phyloP scores from a whole-genome alignment of 192 early-diverging fungal genomes.

The Backusella morwellensis region DNA sequence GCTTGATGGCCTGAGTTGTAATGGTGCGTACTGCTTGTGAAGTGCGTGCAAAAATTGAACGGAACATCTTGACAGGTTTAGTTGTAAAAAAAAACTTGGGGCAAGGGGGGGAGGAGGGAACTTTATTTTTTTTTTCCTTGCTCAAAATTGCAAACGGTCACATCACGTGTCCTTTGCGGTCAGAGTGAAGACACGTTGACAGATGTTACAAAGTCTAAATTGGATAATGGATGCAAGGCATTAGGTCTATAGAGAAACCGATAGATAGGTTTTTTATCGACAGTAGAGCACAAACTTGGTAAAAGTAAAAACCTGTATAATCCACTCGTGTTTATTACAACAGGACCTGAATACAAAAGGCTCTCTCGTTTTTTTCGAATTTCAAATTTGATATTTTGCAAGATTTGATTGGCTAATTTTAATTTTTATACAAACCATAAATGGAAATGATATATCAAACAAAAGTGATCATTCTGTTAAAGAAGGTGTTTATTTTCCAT shows the following conservation, averaged over 20 bases:
- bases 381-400: not conserved
- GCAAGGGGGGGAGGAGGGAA: not conserved
- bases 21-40: conserved; percentile 5
- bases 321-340: not conserved
- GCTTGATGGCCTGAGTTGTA: conserved; percentile 19
- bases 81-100: not conserved
- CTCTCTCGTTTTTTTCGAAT: not conserved
- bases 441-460: not conserved
- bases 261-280: too few relatives aligned
- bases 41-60: not conserved
- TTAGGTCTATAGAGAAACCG: too few relatives aligned
- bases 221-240: not conserved
- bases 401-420: not conserved
- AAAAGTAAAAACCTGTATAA: not conserved
- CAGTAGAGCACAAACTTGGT: too few relatives aligned
- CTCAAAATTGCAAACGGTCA: not conserved
- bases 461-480: not conserved
- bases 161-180: not conserved
- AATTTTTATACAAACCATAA: not conserved
- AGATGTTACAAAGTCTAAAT: not conserved
- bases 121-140: not conserved
- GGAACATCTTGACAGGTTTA: conserved; percentile 2
- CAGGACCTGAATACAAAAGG: not conserved
- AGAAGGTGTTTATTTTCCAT: not conserved
- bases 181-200: not conserved